Conservation (phyloP, 164 flowering plant species). For the Dillenia turbinata region DNA sequence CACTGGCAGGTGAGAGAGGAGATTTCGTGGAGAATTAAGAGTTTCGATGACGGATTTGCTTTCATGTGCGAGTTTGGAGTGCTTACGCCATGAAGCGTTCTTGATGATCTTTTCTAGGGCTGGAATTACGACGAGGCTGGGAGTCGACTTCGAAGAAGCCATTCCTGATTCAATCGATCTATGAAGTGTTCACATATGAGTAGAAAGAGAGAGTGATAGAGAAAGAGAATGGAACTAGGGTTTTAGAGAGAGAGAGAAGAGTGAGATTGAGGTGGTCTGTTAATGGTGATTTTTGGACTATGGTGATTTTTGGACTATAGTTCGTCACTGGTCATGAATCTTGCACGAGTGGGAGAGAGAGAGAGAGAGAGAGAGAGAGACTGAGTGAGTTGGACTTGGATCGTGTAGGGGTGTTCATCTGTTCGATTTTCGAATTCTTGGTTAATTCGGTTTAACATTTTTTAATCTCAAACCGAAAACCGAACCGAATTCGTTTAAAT, state of each 20-base stretch:
- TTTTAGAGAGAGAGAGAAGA: too few relatives aligned
- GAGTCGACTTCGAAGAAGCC: slow-evolving; percentile 99
- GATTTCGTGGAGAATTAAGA: slow-evolving; percentile 28
- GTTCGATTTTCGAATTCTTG: too few relatives aligned
- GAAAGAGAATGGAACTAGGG: too few relatives aligned
- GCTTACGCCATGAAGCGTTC: slow-evolving; percentile 93
- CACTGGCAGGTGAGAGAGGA: slow-evolving; percentile 4
- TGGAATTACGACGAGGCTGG: slow-evolving; percentile 52
- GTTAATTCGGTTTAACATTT: too few relatives aligned
- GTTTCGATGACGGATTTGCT: slow-evolving; percentile 72
- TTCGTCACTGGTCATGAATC: neutral
- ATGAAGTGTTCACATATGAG: slow-evolving; percentile 22
- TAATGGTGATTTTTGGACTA: too few relatives aligned
- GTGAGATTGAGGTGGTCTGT: too few relatives aligned
- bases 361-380: neutral
- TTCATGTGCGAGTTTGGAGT: slow-evolving; percentile 78
- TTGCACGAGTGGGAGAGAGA: neutral
- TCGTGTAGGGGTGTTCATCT: too few relatives aligned
- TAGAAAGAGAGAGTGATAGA: too few relatives aligned
- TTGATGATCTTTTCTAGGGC: slow-evolving; percentile 87
- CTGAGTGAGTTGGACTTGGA: too few relatives aligned
- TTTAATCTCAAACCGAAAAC: too few relatives aligned
- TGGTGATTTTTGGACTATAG: too few relatives aligned
- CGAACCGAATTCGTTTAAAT: too few relatives aligned
- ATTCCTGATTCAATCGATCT: slow-evolving; percentile 42